Evolutionary conservation across 116 monocot genomes (phyloP), one percentile per base, ranked within the genome.

Genomic region (Zostera marina): DNA sequence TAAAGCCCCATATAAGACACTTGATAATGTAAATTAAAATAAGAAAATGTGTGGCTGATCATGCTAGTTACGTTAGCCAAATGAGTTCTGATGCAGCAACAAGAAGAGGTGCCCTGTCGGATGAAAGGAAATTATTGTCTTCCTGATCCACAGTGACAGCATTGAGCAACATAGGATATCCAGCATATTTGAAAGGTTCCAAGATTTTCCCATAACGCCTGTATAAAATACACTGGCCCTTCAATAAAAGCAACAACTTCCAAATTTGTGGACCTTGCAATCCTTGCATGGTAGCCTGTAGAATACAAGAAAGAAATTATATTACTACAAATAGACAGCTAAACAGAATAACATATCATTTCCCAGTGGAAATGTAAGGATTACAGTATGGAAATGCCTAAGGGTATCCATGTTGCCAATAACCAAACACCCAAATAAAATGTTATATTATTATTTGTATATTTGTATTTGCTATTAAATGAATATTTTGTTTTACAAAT

Each of bases 131-230:
- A 79, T 87, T 91, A 64, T 17, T 84, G 54, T 99, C 99, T 67
- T 87, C 79, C 54, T 83, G 81, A 45, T 99, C 99, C 47, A 99
- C 99, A 19, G 99, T 91, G 54, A 91, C 77, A 42, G 91, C 81
- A 87, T 79, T 91, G 26, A 99, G 79, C 70, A 99, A 65, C 99
- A 99, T 87, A 42, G 99, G 99, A 68, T 99, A 99, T 53, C 99
- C 99, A 73, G 99, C 99, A 77, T 99, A 99, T 76, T 99, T 99
- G 68, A 99, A 99, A 22, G 99, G 99, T 73, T 91, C 91, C 73
- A 99, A 66, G 22, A 99, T 71, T 64, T 83, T 63, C 9, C 91
- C 91, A 77, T 91, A 84, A 60, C 91, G 73, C 63, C 87, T 83
- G 62, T 99, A 99, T 57, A 99, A 75, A 52, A 99, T 99, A 56